phyloP scores from a whole-genome alignment of 805 yeast genomes.

The Suhomyces prunicola region DNA sequence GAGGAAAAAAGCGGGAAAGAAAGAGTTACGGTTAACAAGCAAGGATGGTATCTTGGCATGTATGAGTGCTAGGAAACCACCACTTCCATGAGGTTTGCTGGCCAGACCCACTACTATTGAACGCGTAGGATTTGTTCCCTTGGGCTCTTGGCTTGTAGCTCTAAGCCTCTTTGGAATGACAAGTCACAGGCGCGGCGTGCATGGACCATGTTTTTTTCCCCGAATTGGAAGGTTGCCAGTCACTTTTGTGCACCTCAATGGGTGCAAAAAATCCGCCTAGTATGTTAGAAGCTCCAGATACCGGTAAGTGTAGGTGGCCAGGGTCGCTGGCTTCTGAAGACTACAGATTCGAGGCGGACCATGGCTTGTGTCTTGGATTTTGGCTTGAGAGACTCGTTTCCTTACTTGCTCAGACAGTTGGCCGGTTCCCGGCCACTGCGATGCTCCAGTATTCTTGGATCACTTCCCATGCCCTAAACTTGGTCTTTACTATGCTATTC shows the following conservation, averaged over 20 bases:
- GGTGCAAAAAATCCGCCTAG: not conserved
- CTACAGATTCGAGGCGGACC: not conserved
- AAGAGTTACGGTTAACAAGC: too few relatives aligned
- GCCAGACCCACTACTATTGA: not conserved
- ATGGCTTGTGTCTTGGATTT: not conserved
- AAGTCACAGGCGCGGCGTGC: not conserved
- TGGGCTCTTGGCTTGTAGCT: not conserved
- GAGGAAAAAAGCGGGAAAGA: not conserved
- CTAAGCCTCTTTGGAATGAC: not conserved
- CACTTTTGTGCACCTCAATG: not conserved
- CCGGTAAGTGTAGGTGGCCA: not conserved
- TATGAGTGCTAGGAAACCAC: too few relatives aligned
- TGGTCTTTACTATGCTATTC: not conserved
- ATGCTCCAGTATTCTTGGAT: slow-evolving; percentile 4
- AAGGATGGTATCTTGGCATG: too few relatives aligned
- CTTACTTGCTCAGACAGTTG: not conserved
- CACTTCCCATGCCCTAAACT: slow-evolving; percentile 6
- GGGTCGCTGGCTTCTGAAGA: not conserved
- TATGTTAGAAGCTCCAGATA: not conserved
- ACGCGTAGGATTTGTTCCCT: not conserved
- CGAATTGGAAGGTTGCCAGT: not conserved
- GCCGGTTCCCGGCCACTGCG: not conserved
- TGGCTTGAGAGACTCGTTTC: not conserved
- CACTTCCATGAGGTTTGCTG: not conserved
- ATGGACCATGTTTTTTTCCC: not conserved